Evolutionary conservation across 2,329 filamentous ascomycete species (phyloP), one percentile per base, ranked within the genome.

Genomic region (Penicillium sp.): DNA sequence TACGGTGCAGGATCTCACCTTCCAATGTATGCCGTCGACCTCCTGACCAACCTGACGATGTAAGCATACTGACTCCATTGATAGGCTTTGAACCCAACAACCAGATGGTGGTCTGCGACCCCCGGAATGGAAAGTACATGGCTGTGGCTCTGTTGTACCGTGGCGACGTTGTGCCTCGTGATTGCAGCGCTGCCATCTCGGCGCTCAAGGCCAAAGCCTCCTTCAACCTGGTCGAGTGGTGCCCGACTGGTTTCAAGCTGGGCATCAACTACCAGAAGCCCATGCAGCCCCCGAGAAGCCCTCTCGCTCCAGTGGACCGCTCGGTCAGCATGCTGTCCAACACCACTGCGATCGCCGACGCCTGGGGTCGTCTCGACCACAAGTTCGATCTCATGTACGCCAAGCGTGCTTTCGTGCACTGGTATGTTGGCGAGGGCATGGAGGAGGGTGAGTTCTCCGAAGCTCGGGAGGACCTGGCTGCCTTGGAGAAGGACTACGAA

Each of bases 381-480:
- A 82, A 82, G 58, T 82, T 82, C 60, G 79, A 82, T 55, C 73
- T 82, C 45, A 82, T 82, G 79, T 82, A 82, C 65, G 74, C 73
- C 44, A 82, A 82, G 68, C 75, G 79, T 46, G 79, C 79, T 9
- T 82, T 82, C 56, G 79, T 82, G n/a, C 79, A 82, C 60, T 82
- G 79, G 79, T 82, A 82, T 52, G 85, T 92, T 37, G 85, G 85
- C 51, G 85, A 92, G 71, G 85, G 85, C 70, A 92, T 92, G 85
- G 85, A 92, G 72, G 85, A 92, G 66, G 85, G 85, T 56, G 85
- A 92, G 67, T 92, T 92, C 72, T 84, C 81, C 47, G 85, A 92
- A 68, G 85, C 85, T 45, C 82, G 85, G 54, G 85, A 92, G 71
- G 85, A 92, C 64, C 73, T 92, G 44, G 85, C 85, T 47, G 85